Base-by-base conservation (phyloP, 768 basidiomycete genomes). In the Tylopilus sp. region DNA sequence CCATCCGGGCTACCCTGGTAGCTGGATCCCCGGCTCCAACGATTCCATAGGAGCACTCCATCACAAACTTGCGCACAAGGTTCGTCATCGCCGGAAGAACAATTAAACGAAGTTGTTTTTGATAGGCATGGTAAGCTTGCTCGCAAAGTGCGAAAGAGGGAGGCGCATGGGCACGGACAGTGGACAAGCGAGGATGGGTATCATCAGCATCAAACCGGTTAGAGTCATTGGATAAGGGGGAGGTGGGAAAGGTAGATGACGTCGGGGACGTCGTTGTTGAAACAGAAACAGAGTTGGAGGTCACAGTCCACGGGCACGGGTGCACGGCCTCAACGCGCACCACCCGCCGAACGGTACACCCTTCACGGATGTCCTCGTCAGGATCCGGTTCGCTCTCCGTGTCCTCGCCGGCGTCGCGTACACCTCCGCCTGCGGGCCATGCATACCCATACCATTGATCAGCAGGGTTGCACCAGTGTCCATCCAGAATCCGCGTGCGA, bases 391-490 rank as follows among this genome's bases (percentile, higher is more conserved):
- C 67, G 33, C 50, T 63, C 36, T 68, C 66, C 13, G 63, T 63
- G 7, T 67, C 65, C 22, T 64, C 59, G 20, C 59, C 60, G 2
- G 48, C 48, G 22, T 57, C 66, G 40, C 60, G 53, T 50, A 65
- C 51, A 73, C 75, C 40, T 51, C 70, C 45, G 52, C 62, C 49
- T 65, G 69, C 57, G 66, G 72, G 47, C 76, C 78, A 26, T 63
- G 73, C 51, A 69, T 75, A 63, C 10, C 70, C 67, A 45, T 81
- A 86, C 78, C 79, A 88, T 41, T 80, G 74, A 63, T 91, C 88
- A 0, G 82, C 85, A 10, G 88, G 88, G 44, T 78, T 84, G 40
- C 83, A 67, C 88, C 88, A 91, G 57, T 81, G 77, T 3, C 88
- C 88, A 49, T 91, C 87, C 18, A 90, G 67, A 43, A 91, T 83